A percentile compares a stretch with the other conserved stretches of the same genome.
phyloP scores from a whole-genome alignment of 208 protist species.

The Leishmania braziliensis region DNA sequence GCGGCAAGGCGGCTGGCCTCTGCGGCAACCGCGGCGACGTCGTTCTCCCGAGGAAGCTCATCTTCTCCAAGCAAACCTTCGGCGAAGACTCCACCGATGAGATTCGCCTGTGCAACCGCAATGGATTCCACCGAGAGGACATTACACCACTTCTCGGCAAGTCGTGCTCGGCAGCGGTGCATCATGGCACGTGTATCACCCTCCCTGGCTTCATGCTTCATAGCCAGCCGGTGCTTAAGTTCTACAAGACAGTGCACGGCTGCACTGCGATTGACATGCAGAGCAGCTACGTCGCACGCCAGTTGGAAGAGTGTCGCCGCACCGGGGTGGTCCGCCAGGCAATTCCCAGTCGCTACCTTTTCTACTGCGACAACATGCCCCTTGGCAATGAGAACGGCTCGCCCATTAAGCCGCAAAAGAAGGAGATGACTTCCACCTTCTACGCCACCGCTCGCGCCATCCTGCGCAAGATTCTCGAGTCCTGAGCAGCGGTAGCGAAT shows the following conservation, averaged over 20 bases:
- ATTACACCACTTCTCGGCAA: conserved; percentile 49
- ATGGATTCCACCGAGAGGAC: conserved; percentile 40
- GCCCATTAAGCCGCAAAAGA: conserved; percentile 41
- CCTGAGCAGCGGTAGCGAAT: not conserved
- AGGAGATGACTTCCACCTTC: conserved; percentile 66
- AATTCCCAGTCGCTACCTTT: conserved; percentile 72
- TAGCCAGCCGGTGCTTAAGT: conserved; percentile 66
- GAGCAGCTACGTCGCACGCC: conserved; percentile 80
- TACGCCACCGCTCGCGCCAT: conserved; percentile 63
- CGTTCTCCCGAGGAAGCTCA: conserved; percentile 67
- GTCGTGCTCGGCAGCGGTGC: conserved; percentile 39
- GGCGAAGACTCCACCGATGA: conserved; percentile 82
- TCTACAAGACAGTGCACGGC: conserved; percentile 80
- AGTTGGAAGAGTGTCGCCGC: conserved; percentile 72
- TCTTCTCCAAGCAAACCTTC: conserved; percentile 86
- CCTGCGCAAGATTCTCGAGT: conserved; percentile 36
- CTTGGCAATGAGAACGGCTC: conserved; percentile 65
- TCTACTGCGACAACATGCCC: conserved; percentile 83
- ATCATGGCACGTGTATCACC: conserved; percentile 64
- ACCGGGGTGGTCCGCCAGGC: conserved; percentile 55
- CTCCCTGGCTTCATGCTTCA: conserved; percentile 82
- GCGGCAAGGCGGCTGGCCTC: conserved; percentile 69
- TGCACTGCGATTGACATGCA: conserved; percentile 85
- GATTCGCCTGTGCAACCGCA: conserved; percentile 68
- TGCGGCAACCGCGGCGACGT: conserved; percentile 81